Base-by-base conservation (phyloP, 2,329 filamentous ascomycete genomes). In the Talaromyces marneffei region DNA sequence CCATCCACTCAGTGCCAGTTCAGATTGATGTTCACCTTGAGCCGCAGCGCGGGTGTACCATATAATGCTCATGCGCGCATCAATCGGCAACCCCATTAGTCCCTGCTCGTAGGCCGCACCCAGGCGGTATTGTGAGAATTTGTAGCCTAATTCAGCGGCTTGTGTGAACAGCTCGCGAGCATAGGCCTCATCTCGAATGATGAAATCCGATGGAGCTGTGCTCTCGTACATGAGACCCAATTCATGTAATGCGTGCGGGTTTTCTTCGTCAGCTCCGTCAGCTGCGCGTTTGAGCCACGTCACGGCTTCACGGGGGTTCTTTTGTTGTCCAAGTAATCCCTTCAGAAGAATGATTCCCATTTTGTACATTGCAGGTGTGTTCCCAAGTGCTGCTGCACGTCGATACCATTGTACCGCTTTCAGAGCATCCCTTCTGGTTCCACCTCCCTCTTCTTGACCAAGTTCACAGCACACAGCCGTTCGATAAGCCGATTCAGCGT, bases 321-420 rank as follows among this genome's bases (percentile, higher is more conserved):
- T 86, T 25, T 82, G 84, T 72, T 97, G 92, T 3, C 92, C 92
- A n/a, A 99, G 83, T 29, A 97, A 81, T 10, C 93, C 94, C 75
- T 97, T 97, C 59, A 97, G 84, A 64, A 91, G 80, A 66, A 99
- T 96, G 88, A 97, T 96, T 62, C 94, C 94, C 76, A 97, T 87
- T 77, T 99, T 99, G 80, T 97, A 99, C 91, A 97, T 96, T 31
- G 92, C 94, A 0, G 93, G 90, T 1, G 89, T 88, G 70, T 99
- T 93, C 2, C 94, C 93, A 2, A 97, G 81, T 12, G 89, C 88
- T 10, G 94, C 93, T 6, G 94, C 92, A 46, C 92, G 89, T 73
- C 93, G 92, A 76, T 99, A 99, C 94, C 94, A 99, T 74, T 97
- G 93, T 20, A 97, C 92, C 1, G 94, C 93, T 77, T 97, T 97